Evolutionary conservation across 2,329 filamentous ascomycete genomes (phyloP).

Genomic region (Neofusicoccum laricinum): DNA sequence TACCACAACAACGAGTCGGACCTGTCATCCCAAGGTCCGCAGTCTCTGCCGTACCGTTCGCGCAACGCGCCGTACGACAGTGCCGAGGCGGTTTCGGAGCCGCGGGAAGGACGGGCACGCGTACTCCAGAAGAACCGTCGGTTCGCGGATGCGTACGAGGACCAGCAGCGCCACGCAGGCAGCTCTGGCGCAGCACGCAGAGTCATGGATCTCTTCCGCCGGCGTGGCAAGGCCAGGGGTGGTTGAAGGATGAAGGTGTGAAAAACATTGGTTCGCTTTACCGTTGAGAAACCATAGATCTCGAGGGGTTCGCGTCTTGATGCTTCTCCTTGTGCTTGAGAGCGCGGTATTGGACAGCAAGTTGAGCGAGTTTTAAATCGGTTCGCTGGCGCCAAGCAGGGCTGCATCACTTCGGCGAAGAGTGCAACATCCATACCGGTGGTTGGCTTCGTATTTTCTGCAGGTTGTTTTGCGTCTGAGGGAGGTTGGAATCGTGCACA

Average conservation of each 20-base stretch:
- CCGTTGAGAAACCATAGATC: background rate
- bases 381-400: background rate
- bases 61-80: constrained; percentile 41
- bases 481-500: constrained; percentile 7
- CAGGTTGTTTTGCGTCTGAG: background rate
- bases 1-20: constrained; percentile 35
- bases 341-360: background rate
- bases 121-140: constrained; percentile 81
- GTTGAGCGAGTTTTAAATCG: background rate
- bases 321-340: background rate
- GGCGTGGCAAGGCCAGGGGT: constrained; percentile 70
- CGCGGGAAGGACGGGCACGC: constrained; percentile 29
- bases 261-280: background rate
- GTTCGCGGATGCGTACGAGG: constrained; percentile 86
- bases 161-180: constrained; percentile 65
- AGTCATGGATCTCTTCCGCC: constrained; percentile 98
- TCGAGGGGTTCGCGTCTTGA: background rate
- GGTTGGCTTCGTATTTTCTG: background rate
- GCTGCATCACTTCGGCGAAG: background rate
- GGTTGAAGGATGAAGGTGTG: background rate
- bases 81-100: constrained; percentile 22
- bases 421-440: background rate
- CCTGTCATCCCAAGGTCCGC: constrained; percentile 27
- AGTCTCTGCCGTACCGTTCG: constrained; percentile 24
- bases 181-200: constrained; percentile 83